These are phyloP conservation scores for Rauvolfia tetraphylla DNA, from an alignment of 257 asterid species.

Conservation along the genomic window DNA sequence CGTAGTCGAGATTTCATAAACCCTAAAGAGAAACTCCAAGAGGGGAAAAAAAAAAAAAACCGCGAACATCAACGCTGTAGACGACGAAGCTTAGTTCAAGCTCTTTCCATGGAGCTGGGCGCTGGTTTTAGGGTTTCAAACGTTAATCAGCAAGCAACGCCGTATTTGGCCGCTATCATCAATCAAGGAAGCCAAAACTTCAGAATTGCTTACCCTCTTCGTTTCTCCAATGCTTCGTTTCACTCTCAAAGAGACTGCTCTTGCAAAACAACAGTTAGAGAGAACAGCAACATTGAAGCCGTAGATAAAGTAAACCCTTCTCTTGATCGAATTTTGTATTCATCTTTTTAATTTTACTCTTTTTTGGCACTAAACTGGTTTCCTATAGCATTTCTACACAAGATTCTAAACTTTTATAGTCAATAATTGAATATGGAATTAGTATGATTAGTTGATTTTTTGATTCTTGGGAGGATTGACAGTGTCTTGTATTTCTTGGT, in stretches of 20 bases:
- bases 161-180: conserved; percentile 19
- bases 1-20: not conserved
- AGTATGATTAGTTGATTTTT: too few species aligned
- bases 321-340: not conserved
- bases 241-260: conserved; percentile 19
- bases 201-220: not conserved
- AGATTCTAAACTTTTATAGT: not conserved
- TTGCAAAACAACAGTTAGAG: conserved; percentile 35
- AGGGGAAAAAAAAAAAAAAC: too few species aligned
- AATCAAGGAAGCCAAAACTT: conserved; percentile 9
- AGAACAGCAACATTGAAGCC: conserved; percentile 19
- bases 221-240: conserved; percentile 21
- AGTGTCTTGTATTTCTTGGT: not conserved
- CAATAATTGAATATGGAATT: not conserved
- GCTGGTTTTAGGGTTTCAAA: conserved; percentile 22
- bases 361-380: not conserved
- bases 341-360: too few species aligned
- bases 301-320: conserved; percentile 26
- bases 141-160: conserved; percentile 16
- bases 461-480: not conserved
- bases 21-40: not conserved
- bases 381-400: not conserved
- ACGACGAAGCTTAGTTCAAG: not conserved
- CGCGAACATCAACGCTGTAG: not conserved
- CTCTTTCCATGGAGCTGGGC: conserved; percentile 36